A percentile compares a stretch with the other conserved stretches of the same genome.
phyloP scores from a whole-genome alignment of 106 monocot genomes.

The Dendrobium catenatum region DNA sequence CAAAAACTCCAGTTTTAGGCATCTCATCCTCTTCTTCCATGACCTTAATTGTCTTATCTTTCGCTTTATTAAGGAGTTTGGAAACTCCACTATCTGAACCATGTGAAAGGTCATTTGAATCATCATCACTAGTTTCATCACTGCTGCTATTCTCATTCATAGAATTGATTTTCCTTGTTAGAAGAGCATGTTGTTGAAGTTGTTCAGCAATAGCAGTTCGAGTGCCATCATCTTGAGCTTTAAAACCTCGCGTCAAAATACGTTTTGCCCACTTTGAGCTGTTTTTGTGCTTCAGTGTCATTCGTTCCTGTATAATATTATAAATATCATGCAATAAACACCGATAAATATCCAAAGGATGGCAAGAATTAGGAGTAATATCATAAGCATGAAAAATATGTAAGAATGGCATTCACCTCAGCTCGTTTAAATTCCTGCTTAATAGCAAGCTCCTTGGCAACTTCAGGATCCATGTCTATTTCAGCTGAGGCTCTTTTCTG shows the following conservation, averaged over 20 bases:
- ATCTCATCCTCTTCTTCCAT: slow-evolving; percentile 64
- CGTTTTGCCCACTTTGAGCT: slow-evolving; percentile 88
- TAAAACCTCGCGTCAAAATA: slow-evolving; percentile 63
- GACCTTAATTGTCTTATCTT: slow-evolving; percentile 52
- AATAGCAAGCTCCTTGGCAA: slow-evolving; percentile 50
- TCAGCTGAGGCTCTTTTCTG: slow-evolving; percentile 40
- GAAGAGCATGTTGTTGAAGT: slow-evolving; percentile 67
- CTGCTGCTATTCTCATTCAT: slow-evolving; percentile 67
- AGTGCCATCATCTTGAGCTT: slow-evolving; percentile 91
- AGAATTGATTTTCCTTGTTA: slow-evolving; percentile 88
- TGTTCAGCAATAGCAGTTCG: slow-evolving; percentile 82
- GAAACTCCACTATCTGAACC: slow-evolving; percentile 21
- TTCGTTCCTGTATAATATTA: slow-evolving; percentile 52
- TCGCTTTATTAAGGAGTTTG: slow-evolving; percentile 62
- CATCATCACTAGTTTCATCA: slow-evolving; percentile 54
- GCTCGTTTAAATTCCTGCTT: slow-evolving; percentile 89
- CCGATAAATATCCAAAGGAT: not conserved
- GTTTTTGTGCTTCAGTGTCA: slow-evolving; percentile 96
- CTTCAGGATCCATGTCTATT: slow-evolving; percentile 61
- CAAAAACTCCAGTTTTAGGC: slow-evolving; percentile 60
- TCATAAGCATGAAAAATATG: slow-evolving; percentile 6
- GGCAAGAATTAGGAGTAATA: not conserved
- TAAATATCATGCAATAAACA: slow-evolving; percentile 4
- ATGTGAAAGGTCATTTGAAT: slow-evolving; percentile 32
- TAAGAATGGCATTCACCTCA: slow-evolving; percentile 49